These are phyloP conservation scores for Draba incana DNA, from an alignment of 345 rosid species.

Conservation along the genomic window DNA sequence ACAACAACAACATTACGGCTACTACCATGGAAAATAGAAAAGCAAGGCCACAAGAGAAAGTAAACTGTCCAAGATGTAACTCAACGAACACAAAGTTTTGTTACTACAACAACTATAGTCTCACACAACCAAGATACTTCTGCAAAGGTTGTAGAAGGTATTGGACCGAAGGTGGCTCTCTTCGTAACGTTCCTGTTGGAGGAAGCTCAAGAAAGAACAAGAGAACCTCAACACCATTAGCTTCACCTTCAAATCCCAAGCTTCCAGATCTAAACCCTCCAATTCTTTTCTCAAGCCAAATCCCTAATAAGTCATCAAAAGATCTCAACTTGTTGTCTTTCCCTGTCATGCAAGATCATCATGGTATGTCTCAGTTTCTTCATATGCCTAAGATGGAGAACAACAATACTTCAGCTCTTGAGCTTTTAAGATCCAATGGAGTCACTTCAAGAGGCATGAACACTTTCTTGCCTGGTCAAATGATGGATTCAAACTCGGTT, in stretches of 20 bases:
- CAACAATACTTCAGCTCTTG: constrained; percentile 40
- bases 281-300: constrained; percentile 39
- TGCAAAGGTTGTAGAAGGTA: constrained; percentile 89
- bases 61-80: constrained; percentile 91
- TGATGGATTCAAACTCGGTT: constrained; percentile 44
- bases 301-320: constrained; percentile 37
- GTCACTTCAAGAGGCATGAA: constrained; percentile 44
- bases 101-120: constrained; percentile 87
- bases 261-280: constrained; percentile 48
- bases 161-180: constrained; percentile 95
- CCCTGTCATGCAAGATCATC: constrained; percentile 46
- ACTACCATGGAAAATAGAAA: constrained; percentile 38
- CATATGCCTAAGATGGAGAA: constrained; percentile 41
- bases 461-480: constrained; percentile 43
- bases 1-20: constrained; percentile 26
- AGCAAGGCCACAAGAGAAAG: constrained; percentile 49
- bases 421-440: constrained; percentile 43
- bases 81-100: constrained; percentile 86
- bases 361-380: constrained; percentile 45
- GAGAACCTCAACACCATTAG: constrained; percentile 41
- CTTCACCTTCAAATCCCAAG: constrained; percentile 35
- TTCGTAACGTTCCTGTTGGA: constrained; percentile 83
- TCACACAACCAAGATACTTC: constrained; percentile 84
- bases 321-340: constrained; percentile 44
- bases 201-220: constrained; percentile 83